Conservation (phyloP, 2,329 filamentous ascomycete species). For the Cladosporium sp. region DNA sequence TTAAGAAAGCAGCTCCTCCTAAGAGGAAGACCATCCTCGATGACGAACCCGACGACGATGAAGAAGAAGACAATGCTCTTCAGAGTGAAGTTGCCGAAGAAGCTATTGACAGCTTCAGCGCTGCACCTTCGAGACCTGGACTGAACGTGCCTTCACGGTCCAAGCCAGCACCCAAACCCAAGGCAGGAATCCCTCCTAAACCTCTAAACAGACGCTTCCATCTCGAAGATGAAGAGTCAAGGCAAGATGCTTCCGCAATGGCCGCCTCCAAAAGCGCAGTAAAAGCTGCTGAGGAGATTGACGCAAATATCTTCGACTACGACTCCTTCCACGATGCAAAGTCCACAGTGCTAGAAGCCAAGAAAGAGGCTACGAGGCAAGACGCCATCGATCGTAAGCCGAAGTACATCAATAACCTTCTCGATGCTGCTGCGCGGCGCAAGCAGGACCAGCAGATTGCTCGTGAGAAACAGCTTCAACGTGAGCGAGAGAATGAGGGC, state of each 20-base stretch:
- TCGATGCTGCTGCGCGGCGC: conserved; percentile 68
- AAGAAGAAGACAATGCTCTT: conserved; percentile 19
- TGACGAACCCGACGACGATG: conserved; percentile 25
- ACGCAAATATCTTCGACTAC: conserved; percentile 79
- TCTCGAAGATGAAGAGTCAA: conserved; percentile 45
- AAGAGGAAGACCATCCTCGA: conserved; percentile 24
- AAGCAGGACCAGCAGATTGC: conserved; percentile 75
- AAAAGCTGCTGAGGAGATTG: conserved; percentile 61
- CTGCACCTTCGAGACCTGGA: conserved; percentile 31
- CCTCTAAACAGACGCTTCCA: conserved; percentile 40
- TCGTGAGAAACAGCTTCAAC: conserved; percentile 73
- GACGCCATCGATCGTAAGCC: conserved; percentile 60
- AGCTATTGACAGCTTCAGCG: conserved; percentile 54
- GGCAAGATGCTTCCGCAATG: conserved; percentile 59
- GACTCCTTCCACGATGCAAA: conserved; percentile 77
- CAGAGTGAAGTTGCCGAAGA: conserved; percentile 38
- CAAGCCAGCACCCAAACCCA: conserved; percentile 19
- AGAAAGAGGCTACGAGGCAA: conserved; percentile 50
- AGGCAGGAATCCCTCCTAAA: conserved; percentile 29
- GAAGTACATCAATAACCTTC: conserved; percentile 72
- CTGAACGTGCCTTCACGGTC: conserved; percentile 2
- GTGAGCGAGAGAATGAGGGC: conserved; percentile 73
- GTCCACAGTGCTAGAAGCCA: conserved; percentile 53
- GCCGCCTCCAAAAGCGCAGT: conserved; percentile 61
- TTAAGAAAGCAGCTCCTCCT: conserved; percentile 27